phyloP scores from a whole-genome alignment of 495 filamentous ascomycete genomes.

The Daldinia concentrica region DNA sequence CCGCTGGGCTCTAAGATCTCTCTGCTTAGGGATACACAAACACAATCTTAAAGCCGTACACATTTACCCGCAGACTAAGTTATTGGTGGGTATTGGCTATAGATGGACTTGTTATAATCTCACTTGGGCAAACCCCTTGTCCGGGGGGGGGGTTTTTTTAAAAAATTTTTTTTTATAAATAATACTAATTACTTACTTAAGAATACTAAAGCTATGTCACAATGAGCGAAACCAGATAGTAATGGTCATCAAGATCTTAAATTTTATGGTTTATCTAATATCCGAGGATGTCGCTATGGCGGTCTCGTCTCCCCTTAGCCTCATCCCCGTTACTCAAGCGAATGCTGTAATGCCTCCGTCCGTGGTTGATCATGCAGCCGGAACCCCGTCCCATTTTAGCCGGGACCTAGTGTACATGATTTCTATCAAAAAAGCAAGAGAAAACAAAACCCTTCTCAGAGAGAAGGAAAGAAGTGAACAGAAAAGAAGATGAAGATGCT shows the following conservation, averaged over 20 bases:
- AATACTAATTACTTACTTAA: not conserved
- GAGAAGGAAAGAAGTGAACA: constrained; percentile 6
- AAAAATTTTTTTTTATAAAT: no score
- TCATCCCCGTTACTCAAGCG: constrained; percentile 1
- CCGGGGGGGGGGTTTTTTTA: no score
- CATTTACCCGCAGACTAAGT: no score
- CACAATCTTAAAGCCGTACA: not conserved
- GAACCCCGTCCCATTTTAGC: not conserved
- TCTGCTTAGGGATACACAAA: not conserved
- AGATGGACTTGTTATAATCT: no score
- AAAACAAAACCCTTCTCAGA: not conserved
- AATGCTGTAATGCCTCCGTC: constrained; percentile 7
- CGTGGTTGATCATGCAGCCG: not conserved
- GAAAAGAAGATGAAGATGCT: not conserved
- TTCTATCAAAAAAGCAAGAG: constrained; percentile 5
- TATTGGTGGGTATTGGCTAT: no score
- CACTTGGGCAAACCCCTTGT: no score
- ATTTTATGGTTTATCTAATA: not conserved
- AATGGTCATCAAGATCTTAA: constrained; percentile 14
- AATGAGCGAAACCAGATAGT: not conserved
- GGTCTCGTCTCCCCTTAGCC: constrained; percentile 11
- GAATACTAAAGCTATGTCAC: not conserved
- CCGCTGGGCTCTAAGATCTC: not conserved
- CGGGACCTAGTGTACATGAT: constrained; percentile 11
- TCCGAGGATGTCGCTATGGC: not conserved